A percentile compares a stretch with the other conserved stretches of the same genome.
Conservation (phyloP, 345 rosid genomes). For the Acer campestre region DNA sequence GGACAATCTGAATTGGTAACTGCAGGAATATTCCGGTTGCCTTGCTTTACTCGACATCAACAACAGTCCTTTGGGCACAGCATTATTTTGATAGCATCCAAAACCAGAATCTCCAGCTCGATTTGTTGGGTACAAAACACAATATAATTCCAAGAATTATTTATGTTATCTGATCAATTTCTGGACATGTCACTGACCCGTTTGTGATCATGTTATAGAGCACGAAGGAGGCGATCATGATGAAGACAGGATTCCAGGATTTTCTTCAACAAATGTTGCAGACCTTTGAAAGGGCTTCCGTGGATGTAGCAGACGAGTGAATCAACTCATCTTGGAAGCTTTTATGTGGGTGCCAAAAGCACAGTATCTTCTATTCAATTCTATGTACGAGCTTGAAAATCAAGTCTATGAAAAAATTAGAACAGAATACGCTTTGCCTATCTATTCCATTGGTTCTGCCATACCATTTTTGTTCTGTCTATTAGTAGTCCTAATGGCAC, state of each 20-base stretch:
- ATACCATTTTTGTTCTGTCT: constrained; percentile 29
- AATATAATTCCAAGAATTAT: too few species aligned
- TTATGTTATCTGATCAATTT: neutral
- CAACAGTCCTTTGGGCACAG: too few species aligned
- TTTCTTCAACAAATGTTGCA: constrained; percentile 13
- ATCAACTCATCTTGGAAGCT: neutral
- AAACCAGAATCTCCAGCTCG: too few species aligned
- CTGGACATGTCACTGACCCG: neutral
- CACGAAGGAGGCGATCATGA: neutral
- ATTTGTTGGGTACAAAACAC: too few species aligned
- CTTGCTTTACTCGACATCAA: too few species aligned
- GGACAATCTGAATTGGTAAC: too few species aligned
- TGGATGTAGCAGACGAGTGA: neutral
- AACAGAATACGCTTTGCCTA: constrained; percentile 23
- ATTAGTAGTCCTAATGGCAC: neutral
- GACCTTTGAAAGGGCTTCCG: constrained; percentile 20
- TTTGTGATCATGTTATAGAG: neutral
- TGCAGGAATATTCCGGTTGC: too few species aligned
- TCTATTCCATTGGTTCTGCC: constrained; percentile 43
- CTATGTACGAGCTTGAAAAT: constrained; percentile 34
- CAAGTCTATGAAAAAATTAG: constrained; percentile 16
- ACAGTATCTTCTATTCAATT: constrained; percentile 27
- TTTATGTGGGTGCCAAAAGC: constrained; percentile 17
- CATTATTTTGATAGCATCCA: too few species aligned
- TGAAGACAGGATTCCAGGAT: constrained; percentile 1